These are phyloP conservation scores for Saccharomyces kudriavzevii DNA, from an alignment of 805 yeast species.

Conservation along the genomic window DNA sequence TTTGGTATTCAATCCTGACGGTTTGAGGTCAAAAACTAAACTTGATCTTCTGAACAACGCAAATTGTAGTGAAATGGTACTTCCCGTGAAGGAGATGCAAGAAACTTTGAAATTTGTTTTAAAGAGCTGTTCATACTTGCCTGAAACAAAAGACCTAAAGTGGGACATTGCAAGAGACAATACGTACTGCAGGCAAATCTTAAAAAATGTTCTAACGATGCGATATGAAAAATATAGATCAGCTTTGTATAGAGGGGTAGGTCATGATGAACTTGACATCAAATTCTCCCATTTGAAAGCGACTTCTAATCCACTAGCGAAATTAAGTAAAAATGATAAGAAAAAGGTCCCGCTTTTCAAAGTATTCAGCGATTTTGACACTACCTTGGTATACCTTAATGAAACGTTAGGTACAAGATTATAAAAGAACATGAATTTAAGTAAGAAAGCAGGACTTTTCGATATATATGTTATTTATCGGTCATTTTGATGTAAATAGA, in stretches of 20 bases:
- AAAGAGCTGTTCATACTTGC: constrained; percentile 14
- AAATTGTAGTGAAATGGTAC: constrained; percentile 1
- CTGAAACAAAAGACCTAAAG: constrained; percentile 3
- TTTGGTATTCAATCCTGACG: constrained; percentile 4
- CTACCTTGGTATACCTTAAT: constrained; percentile 18
- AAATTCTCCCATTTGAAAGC: background rate
- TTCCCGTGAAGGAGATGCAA: constrained; percentile 4
- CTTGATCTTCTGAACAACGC: background rate
- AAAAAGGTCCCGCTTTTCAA: background rate
- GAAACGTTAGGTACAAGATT: constrained; percentile 21
- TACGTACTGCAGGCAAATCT: constrained; percentile 15
- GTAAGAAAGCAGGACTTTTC: background rate
- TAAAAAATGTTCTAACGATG: constrained; percentile 24
- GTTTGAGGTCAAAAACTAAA: background rate
- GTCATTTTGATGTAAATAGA: background rate
- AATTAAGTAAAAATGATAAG: background rate
- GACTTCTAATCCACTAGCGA: background rate
- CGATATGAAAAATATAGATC: constrained; percentile 19
- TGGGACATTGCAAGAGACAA: constrained; percentile 12
- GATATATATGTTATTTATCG: background rate
- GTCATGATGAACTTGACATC: background rate
- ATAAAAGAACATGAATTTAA: background rate
- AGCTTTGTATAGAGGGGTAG: constrained; percentile 3
- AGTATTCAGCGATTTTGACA: constrained; percentile 21
- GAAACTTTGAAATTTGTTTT: constrained; percentile 21